Evolutionary conservation across 106 monocot species (phyloP).

Genomic region (Ottelia alismoides): DNA sequence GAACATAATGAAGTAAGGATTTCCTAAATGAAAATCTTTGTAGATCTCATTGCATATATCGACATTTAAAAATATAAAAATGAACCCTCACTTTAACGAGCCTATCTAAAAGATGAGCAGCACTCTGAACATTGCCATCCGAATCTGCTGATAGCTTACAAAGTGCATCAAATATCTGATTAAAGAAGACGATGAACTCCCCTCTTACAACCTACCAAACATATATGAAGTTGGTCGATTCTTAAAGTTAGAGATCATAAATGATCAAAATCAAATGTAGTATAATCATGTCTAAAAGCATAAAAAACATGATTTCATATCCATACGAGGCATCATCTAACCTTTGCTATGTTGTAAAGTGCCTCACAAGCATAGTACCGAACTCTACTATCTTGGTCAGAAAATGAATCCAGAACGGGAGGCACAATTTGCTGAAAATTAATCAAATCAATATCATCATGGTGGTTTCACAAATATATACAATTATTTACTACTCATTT

Average conservation of each 20-base stretch:
- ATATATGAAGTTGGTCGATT: not conserved
- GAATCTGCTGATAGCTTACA: conserved; percentile 97
- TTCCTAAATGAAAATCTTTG: not conserved
- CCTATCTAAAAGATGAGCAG: conserved; percentile 93
- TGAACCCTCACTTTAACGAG: conserved; percentile 90
- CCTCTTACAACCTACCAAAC: conserved; percentile 84
- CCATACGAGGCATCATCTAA: no score
- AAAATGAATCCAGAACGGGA: conserved; percentile 78
- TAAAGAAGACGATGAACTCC: conserved; percentile 92
- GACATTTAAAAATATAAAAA: no score
- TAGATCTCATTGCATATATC: no score
- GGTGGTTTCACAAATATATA: no score
- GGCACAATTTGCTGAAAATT: conserved; percentile 77
- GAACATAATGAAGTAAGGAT: not conserved
- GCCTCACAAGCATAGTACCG: conserved; percentile 99
- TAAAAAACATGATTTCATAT: no score
- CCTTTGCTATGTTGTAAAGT: conserved; percentile 99
- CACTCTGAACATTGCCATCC: conserved; percentile 92
- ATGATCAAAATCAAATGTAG: not conserved
- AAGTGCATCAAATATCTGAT: conserved; percentile 98
- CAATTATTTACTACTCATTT: no score
- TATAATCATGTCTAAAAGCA: not conserved
- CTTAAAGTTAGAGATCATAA: not conserved
- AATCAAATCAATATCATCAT: no score
- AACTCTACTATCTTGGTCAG: conserved; percentile 92